phyloP scores from a whole-genome alignment of 805 yeast species.

The Candida cerambycidarum region DNA sequence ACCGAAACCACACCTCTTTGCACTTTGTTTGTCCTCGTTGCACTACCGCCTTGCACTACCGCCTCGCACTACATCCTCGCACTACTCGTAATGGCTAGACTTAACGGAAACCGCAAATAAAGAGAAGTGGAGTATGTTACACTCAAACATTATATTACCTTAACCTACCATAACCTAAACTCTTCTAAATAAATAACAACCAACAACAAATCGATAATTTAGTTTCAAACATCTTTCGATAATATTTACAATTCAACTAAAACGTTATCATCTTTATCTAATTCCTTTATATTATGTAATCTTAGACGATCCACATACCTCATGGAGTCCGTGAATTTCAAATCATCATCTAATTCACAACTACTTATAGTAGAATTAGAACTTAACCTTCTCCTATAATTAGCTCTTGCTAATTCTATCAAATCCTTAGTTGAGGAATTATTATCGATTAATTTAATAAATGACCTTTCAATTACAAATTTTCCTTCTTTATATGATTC shows the following conservation, averaged over 20 bases:
- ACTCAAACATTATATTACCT: slow-evolving; percentile 1
- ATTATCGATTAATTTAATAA: slow-evolving; percentile 34
- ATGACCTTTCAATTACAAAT: slow-evolving; percentile 42
- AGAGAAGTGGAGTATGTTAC: background rate
- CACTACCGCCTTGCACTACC: no score
- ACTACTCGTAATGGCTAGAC: no score
- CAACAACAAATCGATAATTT: background rate
- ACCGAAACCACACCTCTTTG: no score
- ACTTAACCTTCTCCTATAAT: slow-evolving; percentile 19
- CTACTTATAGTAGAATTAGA: slow-evolving; percentile 15
- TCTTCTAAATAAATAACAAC: slow-evolving; percentile 6
- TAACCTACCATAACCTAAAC: slow-evolving; percentile 6
- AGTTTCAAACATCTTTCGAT: background rate
- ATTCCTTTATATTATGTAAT: slow-evolving; percentile 18
- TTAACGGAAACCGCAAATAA: background rate
- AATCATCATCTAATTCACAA: slow-evolving; percentile 17
- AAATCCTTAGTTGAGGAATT: slow-evolving; percentile 33
- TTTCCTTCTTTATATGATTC: slow-evolving; percentile 46
- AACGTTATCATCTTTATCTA: slow-evolving; percentile 20
- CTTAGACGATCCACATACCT: slow-evolving; percentile 17
- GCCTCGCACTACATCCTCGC: no score
- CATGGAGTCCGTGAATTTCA: slow-evolving; percentile 14
- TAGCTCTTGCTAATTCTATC: slow-evolving; percentile 29
- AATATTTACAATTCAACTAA: slow-evolving; percentile 13
- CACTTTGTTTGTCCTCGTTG: no score